A percentile compares a stretch with the other conserved stretches of the same genome.
These are phyloP conservation scores for Ophiocordyceps sinensis DNA, from an alignment of 2,329 filamentous ascomycete genomes.

Conservation along the genomic window DNA sequence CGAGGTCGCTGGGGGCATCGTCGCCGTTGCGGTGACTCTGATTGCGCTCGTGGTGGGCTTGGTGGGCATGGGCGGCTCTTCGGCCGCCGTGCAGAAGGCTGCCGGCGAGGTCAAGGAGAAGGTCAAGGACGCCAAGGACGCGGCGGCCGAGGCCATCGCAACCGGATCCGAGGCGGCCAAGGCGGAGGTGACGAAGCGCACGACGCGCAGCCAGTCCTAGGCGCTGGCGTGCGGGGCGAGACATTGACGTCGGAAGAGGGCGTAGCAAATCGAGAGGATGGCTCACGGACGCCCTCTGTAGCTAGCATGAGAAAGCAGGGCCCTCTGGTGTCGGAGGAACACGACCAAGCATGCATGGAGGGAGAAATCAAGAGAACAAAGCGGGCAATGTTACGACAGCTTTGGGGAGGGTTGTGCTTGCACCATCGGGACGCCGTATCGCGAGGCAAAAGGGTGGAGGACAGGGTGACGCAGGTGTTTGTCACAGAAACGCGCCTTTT, in stretches of 20 bases:
- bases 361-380: no score
- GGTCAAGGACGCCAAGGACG: conserved; percentile 54
- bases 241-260: neutral
- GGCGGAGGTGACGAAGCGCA: conserved; percentile 52
- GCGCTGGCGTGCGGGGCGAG: neutral
- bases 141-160: conserved; percentile 45
- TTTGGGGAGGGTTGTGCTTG: no score
- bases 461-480: neutral
- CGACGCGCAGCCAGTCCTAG: conserved; percentile 41
- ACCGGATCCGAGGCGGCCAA: conserved; percentile 60
- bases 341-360: neutral
- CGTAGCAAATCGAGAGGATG: neutral
- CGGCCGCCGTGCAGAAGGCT: conserved; percentile 60
- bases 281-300: neutral
- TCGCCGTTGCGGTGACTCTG: conserved; percentile 53
- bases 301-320: neutral
- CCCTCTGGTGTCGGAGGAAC: neutral
- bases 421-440: no score
- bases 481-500: neutral
- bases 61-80: conserved; percentile 48
- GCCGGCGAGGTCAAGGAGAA: conserved; percentile 52
- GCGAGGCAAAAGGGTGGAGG: neutral
- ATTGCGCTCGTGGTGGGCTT: conserved; percentile 56
- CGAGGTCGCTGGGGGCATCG: conserved; percentile 74
- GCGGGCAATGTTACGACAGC: no score